These are phyloP conservation scores for Macadamia integrifolia DNA, from an alignment of 164 flowering plant genomes.

Conservation along the genomic window DNA sequence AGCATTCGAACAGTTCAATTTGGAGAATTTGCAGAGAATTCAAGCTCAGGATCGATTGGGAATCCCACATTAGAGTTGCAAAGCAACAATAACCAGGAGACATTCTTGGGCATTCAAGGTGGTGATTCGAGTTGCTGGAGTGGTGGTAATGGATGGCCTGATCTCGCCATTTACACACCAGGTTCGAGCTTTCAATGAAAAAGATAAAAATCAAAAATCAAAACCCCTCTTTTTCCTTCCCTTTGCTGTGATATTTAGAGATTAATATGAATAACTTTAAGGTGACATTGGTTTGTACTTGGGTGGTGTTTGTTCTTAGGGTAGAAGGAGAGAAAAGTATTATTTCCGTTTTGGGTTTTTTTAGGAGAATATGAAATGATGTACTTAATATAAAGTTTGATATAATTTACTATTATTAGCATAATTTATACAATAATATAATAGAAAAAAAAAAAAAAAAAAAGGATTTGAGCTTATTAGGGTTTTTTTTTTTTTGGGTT, in stretches of 20 bases:
- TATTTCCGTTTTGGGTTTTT: slow-evolving; percentile 1
- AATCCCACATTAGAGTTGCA: slow-evolving; percentile 26
- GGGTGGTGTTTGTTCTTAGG: slow-evolving; percentile 8
- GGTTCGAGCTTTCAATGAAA: slow-evolving; percentile 30
- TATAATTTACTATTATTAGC: too few relatives aligned
- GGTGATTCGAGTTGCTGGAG: slow-evolving; percentile 38
- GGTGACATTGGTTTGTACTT: neutral
- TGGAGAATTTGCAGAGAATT: slow-evolving; percentile 20
- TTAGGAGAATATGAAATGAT: neutral
- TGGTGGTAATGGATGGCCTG: slow-evolving; percentile 44
- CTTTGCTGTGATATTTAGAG: neutral
- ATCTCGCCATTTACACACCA: slow-evolving; percentile 54
- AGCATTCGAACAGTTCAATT: slow-evolving; percentile 15
- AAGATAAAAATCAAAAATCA: neutral
- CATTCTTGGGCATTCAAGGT: slow-evolving; percentile 20
- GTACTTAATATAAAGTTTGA: too few relatives aligned
- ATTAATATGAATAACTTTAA: neutral
- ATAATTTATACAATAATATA: too few relatives aligned
- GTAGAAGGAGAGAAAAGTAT: neutral
- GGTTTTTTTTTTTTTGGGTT: too few relatives aligned
- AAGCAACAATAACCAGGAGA: slow-evolving; percentile 23
- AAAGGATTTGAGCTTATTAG: neutral
- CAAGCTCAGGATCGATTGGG: slow-evolving; percentile 14
- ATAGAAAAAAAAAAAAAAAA: too few relatives aligned
- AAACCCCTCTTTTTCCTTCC: neutral